Evolutionary conservation across 805 yeast species (phyloP).

Genomic region (Lipomyces mesembrius): DNA sequence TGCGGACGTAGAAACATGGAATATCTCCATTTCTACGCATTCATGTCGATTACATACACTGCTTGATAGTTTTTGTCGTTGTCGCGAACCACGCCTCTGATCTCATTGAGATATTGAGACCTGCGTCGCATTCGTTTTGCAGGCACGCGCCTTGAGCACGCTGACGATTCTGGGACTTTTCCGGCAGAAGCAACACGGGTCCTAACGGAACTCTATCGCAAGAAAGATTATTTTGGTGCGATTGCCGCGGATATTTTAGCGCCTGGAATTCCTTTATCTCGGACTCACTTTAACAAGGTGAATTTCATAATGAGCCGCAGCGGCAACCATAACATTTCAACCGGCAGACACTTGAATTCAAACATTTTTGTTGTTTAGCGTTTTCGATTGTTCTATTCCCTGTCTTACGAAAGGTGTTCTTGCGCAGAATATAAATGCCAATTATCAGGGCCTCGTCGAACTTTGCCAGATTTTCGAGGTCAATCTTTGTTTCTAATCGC

Average conservation of each 20-base stretch:
- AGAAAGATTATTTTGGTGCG: background rate
- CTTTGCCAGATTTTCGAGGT: background rate
- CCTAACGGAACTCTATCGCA: background rate
- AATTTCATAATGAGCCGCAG: background rate
- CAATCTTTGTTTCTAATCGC: background rate
- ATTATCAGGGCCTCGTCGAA: background rate
- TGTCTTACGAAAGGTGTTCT: background rate
- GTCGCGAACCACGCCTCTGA: background rate
- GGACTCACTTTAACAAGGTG: background rate
- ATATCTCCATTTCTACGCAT: conserved; percentile 1
- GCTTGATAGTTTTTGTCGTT: background rate
- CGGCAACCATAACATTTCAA: background rate
- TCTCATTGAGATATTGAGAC: no score
- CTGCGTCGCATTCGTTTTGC: no score
- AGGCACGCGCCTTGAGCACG: no score
- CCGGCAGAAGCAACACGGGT: no score
- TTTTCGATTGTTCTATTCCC: background rate
- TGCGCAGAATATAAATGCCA: background rate
- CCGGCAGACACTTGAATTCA: background rate
- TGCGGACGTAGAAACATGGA: background rate
- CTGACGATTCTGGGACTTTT: no score
- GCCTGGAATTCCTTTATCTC: background rate
- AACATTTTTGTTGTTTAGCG: background rate
- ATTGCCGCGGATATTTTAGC: background rate
- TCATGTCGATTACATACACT: background rate